These are phyloP conservation scores for Strobilomyces echinocephalus DNA, from an alignment of 768 basidiomycete genomes.

Conservation along the genomic window DNA sequence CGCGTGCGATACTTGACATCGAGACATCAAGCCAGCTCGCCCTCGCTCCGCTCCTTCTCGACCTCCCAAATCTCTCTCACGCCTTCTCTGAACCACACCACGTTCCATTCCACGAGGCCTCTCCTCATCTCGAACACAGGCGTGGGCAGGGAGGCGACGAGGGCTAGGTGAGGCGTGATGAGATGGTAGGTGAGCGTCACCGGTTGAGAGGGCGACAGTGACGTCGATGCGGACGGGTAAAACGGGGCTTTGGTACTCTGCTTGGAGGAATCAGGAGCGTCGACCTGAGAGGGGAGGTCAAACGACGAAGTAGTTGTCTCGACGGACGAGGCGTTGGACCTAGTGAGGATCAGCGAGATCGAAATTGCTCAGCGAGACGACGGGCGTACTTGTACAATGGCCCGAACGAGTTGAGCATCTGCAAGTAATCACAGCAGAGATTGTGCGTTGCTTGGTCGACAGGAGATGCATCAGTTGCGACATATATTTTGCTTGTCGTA, in stretches of 20 bases:
- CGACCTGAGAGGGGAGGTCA: background rate
- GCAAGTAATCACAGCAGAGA: constrained; percentile 86
- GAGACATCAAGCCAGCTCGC: constrained; percentile 10
- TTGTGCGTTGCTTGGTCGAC: constrained; percentile 86
- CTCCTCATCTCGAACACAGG: constrained; percentile 66
- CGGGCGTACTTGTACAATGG: constrained; percentile 72
- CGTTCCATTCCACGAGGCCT: constrained; percentile 81
- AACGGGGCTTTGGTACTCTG: constrained; percentile 43
- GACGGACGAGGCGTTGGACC: constrained; percentile 14
- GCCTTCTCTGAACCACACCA: constrained; percentile 79
- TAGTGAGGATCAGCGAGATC: constrained; percentile 8
- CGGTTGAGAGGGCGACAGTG: constrained; percentile 50
- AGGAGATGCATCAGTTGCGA: constrained; percentile 92
- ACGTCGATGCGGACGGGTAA: constrained; percentile 67
- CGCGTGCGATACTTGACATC: background rate
- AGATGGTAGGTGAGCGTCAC: constrained; percentile 83
- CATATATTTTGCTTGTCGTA: constrained; percentile 73
- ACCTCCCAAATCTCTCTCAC: constrained; percentile 78
- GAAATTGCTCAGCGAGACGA: background rate
- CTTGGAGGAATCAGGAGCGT: constrained; percentile 2
- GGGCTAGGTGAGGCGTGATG: constrained; percentile 65
- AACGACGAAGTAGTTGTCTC: background rate
- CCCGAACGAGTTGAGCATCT: constrained; percentile 81
- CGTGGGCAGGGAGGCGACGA: constrained; percentile 71
- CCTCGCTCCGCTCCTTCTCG: constrained; percentile 48